Conservation (phyloP, 352 stramenopile species). For the Halophytophthora batemanensis region DNA sequence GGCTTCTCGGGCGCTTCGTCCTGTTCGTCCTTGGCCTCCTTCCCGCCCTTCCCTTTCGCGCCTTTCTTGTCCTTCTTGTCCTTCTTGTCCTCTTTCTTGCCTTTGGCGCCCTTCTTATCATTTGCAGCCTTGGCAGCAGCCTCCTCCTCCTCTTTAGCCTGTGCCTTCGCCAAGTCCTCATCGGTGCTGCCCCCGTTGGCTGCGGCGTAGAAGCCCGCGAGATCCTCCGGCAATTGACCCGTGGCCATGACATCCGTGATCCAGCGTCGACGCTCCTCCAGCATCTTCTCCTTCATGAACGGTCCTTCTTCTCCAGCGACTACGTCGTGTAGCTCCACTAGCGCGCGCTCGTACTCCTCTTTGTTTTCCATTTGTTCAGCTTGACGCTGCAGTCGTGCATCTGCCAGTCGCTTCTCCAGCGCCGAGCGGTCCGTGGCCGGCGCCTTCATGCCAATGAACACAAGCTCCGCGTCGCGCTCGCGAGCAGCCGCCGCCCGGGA, state of each 20-base stretch:
- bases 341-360: slow-evolving; percentile 87
- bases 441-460: slow-evolving; percentile 94
- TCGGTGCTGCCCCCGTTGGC: slow-evolving; percentile 33
- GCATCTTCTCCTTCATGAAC: slow-evolving; percentile 90
- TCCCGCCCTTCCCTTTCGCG: slow-evolving; percentile 54
- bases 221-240: slow-evolving; percentile 85
- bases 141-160: slow-evolving; percentile 56
- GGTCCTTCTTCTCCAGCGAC: slow-evolving; percentile 87
- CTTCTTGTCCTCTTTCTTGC: slow-evolving; percentile 43
- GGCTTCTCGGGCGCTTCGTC: slow-evolving; percentile 76
- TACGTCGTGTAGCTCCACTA: slow-evolving; percentile 84
- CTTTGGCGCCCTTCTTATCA: slow-evolving; percentile 45
- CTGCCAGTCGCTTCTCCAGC: slow-evolving; percentile 72
- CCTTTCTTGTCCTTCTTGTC: slow-evolving; percentile 55
- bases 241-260: slow-evolving; percentile 90
- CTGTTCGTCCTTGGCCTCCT: slow-evolving; percentile 45
- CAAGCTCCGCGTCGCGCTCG: slow-evolving; percentile 79
- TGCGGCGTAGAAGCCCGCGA: slow-evolving; percentile 84
- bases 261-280: slow-evolving; percentile 91
- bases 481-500: slow-evolving; percentile 55
- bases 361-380: slow-evolving; percentile 90
- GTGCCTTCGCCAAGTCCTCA: slow-evolving; percentile 43
- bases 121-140: slow-evolving; percentile 41
- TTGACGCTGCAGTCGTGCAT: slow-evolving; percentile 82
- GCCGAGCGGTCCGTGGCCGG: slow-evolving; percentile 46